Percentiles rank a stretch among this genome's conserved stretches.
These are phyloP conservation scores for Cavenderia fasciculata DNA, from an alignment of 78 protist genomes.

Conservation along the genomic window DNA sequence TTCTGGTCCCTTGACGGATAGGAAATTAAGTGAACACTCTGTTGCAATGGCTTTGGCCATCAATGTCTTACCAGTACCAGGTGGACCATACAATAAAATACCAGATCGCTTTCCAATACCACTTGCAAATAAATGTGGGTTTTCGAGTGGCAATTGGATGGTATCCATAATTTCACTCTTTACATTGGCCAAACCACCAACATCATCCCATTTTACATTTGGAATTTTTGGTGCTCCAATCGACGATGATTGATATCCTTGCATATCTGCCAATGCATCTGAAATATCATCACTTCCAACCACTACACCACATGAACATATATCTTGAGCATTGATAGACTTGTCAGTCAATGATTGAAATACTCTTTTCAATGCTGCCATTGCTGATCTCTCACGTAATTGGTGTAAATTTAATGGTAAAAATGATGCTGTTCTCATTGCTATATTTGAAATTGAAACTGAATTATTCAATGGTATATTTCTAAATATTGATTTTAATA, in stretches of 20 bases:
- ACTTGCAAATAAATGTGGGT: constrained; percentile 91
- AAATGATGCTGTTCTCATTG: constrained; percentile 80
- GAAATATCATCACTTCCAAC: constrained; percentile 42
- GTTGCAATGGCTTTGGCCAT: constrained; percentile 93
- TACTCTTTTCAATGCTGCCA: constrained; percentile 38
- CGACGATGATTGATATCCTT: constrained; percentile 74
- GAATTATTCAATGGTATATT: constrained; percentile 25
- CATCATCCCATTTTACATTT: constrained; percentile 96
- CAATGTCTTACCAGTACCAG: constrained; percentile 96
- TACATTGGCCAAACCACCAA: constrained; percentile 97
- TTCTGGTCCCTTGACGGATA: constrained; percentile 93
- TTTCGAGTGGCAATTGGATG: constrained; percentile 95
- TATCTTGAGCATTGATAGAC: neutral
- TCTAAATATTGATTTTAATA: constrained; percentile 16
- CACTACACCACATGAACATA: constrained; percentile 50
- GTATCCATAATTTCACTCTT: constrained; percentile 95
- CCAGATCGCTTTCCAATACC: constrained; percentile 89
- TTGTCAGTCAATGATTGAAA: neutral
- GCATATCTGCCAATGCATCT: constrained; percentile 63
- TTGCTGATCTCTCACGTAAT: constrained; percentile 11
- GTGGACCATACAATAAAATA: constrained; percentile 97
- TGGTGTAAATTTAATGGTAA: constrained; percentile 16
- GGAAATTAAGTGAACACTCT: constrained; percentile 81
- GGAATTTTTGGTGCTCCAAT: constrained; percentile 91
- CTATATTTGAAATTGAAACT: constrained; percentile 50